Conservation (phyloP, 352 stramenopile species). For the Bremia lactucae region DNA sequence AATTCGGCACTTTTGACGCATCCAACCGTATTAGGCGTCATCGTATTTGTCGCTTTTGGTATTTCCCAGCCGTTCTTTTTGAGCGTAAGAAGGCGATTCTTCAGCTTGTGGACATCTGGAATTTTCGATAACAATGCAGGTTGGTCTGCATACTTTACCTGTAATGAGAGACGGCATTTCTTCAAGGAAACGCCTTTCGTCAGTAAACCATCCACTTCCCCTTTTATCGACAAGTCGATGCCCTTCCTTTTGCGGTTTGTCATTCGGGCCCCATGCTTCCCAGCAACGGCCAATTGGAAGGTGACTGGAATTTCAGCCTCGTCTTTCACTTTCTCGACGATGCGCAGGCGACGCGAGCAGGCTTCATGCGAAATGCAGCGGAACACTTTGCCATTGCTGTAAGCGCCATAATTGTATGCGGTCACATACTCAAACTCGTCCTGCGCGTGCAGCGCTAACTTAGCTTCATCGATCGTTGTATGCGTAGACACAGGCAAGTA, state of each 20-base stretch:
- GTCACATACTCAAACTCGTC: conserved; percentile 11
- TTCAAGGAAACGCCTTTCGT: neutral
- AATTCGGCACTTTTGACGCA: neutral
- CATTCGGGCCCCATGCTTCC: conserved; percentile 4
- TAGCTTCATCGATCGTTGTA: conserved; percentile 11
- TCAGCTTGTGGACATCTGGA: conserved; percentile 7
- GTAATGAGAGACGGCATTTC: conserved; percentile 5
- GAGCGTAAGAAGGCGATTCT: conserved; percentile 11
- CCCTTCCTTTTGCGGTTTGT: conserved; percentile 10
- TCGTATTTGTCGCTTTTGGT: neutral
- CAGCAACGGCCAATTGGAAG: conserved; percentile 8
- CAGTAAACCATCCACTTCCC: conserved; percentile 14
- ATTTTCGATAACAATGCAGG: conserved; percentile 13
- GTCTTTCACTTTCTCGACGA: conserved; percentile 6
- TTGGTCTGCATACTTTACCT: conserved; percentile 10
- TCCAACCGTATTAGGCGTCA: neutral
- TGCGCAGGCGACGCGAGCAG: conserved; percentile 10
- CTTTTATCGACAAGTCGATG: conserved; percentile 10
- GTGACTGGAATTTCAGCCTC: conserved; percentile 17
- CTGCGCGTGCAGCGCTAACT: conserved; percentile 6
- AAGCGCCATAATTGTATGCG: conserved; percentile 20
- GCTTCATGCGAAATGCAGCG: conserved; percentile 15
- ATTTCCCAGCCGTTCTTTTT: conserved; percentile 4
- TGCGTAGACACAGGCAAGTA: conserved; percentile 13
- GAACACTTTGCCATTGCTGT: conserved; percentile 9